Evolutionary conservation across 768 basidiomycete genomes (phyloP).

Genomic region (Auricularia sp.): DNA sequence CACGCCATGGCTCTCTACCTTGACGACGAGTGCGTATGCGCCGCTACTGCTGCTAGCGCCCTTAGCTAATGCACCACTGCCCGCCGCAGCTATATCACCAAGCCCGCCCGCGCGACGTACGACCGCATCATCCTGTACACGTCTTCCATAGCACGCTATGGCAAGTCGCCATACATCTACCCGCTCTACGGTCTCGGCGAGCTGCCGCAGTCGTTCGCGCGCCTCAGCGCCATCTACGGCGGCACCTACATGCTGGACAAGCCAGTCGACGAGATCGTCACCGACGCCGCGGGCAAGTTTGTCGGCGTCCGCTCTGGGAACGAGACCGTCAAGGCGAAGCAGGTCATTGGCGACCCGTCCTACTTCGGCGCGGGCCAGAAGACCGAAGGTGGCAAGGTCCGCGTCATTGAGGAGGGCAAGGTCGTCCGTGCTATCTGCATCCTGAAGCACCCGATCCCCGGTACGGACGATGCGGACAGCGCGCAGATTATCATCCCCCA

Average conservation of each 20-base stretch:
- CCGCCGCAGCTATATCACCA: conserved; percentile 70
- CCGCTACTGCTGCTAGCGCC: not conserved
- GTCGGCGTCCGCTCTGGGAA: conserved; percentile 80
- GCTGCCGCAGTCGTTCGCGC: conserved; percentile 96
- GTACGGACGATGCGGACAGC: conserved; percentile 90
- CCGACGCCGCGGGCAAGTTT: conserved; percentile 77
- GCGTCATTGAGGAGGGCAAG: conserved; percentile 86
- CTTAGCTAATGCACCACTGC: not conserved
- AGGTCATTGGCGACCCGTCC: conserved; percentile 95
- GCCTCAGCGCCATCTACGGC: conserved; percentile 95
- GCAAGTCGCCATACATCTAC: conserved; percentile 99
- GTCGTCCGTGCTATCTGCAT: conserved; percentile 96
- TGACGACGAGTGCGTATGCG: conserved; percentile 77
- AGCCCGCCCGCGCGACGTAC: conserved; percentile 82
- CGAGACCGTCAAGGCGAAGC: conserved; percentile 94
- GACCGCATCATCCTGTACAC: conserved; percentile 96
- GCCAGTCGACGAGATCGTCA: conserved; percentile 80
- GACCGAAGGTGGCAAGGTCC: conserved; percentile 61
- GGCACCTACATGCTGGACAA: conserved; percentile 99
- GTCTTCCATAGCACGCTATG: conserved; percentile 96
- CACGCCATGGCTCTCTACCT: conserved; percentile 98
- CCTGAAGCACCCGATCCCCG: conserved; percentile 95
- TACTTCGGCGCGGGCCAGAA: conserved; percentile 80
- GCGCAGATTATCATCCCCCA: conserved; percentile 98
- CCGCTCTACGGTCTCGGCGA: conserved; percentile 98